Base-by-base conservation (phyloP, 2,329 filamentous ascomycete genomes). In the Penicillium sp. region DNA sequence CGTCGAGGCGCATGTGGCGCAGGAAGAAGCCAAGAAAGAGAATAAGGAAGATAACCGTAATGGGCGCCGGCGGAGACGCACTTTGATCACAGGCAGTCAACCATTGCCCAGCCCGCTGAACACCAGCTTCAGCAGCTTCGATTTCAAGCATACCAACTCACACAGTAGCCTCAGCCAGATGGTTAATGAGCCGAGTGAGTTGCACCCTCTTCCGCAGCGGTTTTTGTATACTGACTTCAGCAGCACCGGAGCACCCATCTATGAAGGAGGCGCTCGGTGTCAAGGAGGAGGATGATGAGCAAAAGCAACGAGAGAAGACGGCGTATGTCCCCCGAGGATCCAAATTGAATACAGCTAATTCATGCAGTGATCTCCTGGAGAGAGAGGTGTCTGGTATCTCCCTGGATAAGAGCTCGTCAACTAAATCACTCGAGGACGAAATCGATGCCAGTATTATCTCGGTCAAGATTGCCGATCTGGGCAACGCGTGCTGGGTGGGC, bases 401-500 rank as follows among this genome's bases (percentile, higher is more conserved):
- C 52, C 86, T 97, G 40, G 92, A 95, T 69, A 96, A 92, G 72
- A 80, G 82, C 15, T 79, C 83, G 27, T 64, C 68, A 68, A 61
- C 63, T 9, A 55, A 61, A 27, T 63, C 67, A 26, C 51, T 49
- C 3, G 69, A 73, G 35, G 70, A 66, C 12, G 62, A 72, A 45
- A 62, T 62, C 14, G 66, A 70, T 37, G 81, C 82, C 64, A 89
- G 92, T 60, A 89, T 92, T 62, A 97, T 99, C 67, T 97, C 93
- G 31, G 94, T 99, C 74, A 99, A 99, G 79, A 99, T 99, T 78
- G 94, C 94, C 41, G 94, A 99, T 79, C 81, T 99, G 53, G 94
- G 94, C 57, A 99, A 99, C 73, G 94, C 94, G 20, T 99, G 94
- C 79, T 99, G 94, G 94, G 92, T 96, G 26, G 92, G 92, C 62